Percentiles rank a stretch among this genome's conserved stretches.
Evolutionary conservation across 768 basidiomycete species (phyloP).

Genomic region (Rhodotorula paludigena): DNA sequence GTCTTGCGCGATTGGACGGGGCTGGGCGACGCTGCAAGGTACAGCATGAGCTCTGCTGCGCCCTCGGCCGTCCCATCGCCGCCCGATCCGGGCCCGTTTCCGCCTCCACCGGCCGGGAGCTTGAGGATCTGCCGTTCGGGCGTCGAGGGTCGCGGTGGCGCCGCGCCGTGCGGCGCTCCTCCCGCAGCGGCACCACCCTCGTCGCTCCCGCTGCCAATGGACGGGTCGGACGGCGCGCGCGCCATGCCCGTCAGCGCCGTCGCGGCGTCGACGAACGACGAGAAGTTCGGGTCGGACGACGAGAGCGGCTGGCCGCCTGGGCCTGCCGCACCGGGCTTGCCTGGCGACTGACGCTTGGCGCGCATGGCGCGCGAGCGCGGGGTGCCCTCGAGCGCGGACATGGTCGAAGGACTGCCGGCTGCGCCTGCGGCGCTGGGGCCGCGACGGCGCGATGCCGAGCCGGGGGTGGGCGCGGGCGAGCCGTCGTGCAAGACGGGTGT

Average conservation of each 20-base stretch:
- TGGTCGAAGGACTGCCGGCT: no score
- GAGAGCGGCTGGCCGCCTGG: conserved; percentile 5
- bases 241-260: conserved; percentile 31
- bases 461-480: no score
- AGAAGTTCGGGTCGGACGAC: conserved; percentile 26
- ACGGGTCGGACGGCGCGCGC: conserved; percentile 19
- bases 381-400: not conserved
- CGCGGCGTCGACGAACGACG: conserved; percentile 38
- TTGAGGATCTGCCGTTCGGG: conserved; percentile 9
- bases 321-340: no score
- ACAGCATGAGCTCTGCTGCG: conserved; percentile 43
- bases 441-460: no score
- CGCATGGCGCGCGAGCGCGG: not conserved
- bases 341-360: not conserved
- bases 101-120: not conserved
- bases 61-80: conserved; percentile 32
- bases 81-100: conserved; percentile 6
- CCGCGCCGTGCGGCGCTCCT: not conserved
- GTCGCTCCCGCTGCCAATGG: conserved; percentile 11
- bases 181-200: conserved; percentile 9
- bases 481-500: no score
- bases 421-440: no score
- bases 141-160: conserved; percentile 14
- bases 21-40: conserved; percentile 38
- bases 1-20: conserved; percentile 28